phyloP scores from a whole-genome alignment of 2,329 filamentous ascomycete genomes.

The Apiospora phragmitis region DNA sequence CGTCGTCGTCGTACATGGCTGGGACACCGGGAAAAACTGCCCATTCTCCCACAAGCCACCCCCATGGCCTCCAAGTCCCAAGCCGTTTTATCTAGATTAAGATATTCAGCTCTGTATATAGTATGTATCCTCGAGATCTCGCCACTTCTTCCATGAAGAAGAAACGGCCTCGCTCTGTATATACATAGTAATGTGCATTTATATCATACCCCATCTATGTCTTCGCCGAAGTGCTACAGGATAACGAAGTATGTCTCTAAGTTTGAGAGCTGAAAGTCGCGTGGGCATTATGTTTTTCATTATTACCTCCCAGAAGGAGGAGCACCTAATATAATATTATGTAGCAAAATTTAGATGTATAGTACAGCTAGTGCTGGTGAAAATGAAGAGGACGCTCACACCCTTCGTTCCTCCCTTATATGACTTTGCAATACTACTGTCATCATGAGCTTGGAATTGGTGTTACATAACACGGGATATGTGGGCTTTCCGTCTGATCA shows the following conservation, averaged over 20 bases:
- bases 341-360: too few species aligned
- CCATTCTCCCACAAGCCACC: not conserved
- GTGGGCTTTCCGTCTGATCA: not conserved
- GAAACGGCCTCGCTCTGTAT: too few species aligned
- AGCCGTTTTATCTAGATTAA: not conserved
- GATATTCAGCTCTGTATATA: not conserved
- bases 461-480: not conserved
- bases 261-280: not conserved
- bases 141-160: not conserved
- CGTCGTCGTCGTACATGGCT: not conserved
- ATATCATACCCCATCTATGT: not conserved
- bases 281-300: not conserved
- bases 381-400: not conserved
- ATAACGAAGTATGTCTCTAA: not conserved
- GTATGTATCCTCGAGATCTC: not conserved
- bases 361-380: not conserved
- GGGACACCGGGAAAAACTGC: not conserved
- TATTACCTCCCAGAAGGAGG: not conserved
- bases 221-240: not conserved
- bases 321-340: not conserved
- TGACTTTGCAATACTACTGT: not conserved
- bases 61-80: not conserved
- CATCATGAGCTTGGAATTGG: not conserved
- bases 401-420: not conserved
- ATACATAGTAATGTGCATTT: too few species aligned